Evolutionary conservation across 345 rosid species (phyloP).

Genomic region (Aquilaria sinensis): DNA sequence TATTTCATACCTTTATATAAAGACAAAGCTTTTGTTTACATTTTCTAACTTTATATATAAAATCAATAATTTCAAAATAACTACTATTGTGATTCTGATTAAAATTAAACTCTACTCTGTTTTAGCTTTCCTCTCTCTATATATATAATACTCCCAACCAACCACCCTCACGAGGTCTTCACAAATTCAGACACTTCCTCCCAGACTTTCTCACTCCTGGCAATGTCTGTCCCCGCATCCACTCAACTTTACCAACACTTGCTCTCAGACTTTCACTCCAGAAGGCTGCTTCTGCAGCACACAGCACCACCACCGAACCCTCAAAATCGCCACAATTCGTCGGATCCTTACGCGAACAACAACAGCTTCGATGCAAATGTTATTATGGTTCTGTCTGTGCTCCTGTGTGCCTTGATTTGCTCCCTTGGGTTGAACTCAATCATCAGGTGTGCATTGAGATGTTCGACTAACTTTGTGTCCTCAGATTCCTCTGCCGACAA

Average conservation of each 20-base stretch:
- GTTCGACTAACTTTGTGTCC: conserved; percentile 30
- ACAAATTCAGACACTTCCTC: background rate
- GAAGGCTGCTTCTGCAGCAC: conserved; percentile 34
- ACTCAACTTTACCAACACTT: conserved; percentile 19
- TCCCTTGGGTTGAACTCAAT: conserved; percentile 73
- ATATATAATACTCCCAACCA: conserved; percentile 26
- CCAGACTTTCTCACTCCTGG: background rate
- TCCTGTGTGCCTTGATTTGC: conserved; percentile 77
- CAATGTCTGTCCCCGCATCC: conserved; percentile 27
- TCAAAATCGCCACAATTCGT: conserved; percentile 22
- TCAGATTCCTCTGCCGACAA: conserved; percentile 19
- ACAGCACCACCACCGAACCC: conserved; percentile 33
- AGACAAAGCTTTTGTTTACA: conserved; percentile 9
- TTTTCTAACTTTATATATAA: conserved; percentile 12
- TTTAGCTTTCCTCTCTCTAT: conserved; percentile 7
- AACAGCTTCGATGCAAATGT: conserved; percentile 65
- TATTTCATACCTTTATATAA: conserved; percentile 4
- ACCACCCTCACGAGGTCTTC: conserved; percentile 16
- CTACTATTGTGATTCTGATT: background rate
- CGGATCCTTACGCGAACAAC: conserved; percentile 24
- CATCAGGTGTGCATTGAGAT: conserved; percentile 60
- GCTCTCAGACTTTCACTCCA: conserved; percentile 30
- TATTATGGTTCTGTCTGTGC: conserved; percentile 74
- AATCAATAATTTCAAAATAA: conserved; percentile 7
- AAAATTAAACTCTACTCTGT: conserved; percentile 1